phyloP scores from a whole-genome alignment of 129 eudicot species.

The Pittosporum tobira region DNA sequence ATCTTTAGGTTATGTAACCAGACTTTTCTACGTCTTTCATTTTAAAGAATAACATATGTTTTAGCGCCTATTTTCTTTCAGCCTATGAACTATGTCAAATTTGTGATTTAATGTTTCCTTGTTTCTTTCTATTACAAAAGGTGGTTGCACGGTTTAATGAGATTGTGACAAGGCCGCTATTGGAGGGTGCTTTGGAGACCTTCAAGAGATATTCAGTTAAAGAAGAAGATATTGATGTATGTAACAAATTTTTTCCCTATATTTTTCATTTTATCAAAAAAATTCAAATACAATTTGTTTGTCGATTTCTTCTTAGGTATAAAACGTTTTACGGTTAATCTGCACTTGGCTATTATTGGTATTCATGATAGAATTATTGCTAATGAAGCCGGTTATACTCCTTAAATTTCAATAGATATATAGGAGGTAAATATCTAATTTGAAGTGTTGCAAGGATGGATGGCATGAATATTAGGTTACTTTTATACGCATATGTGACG shows the following conservation, averaged over 20 bases:
- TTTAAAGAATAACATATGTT: not conserved
- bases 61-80: too few species aligned
- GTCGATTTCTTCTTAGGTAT: not conserved
- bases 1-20: too few species aligned
- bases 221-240: constrained; percentile 86
- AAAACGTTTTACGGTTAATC: too few species aligned
- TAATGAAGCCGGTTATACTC: too few species aligned
- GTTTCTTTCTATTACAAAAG: constrained; percentile 30
- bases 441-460: too few species aligned
- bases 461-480: too few species aligned
- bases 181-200: constrained; percentile 93
- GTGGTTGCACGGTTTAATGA: constrained; percentile 96
- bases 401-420: too few species aligned
- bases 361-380: too few species aligned
- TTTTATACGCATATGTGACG: too few species aligned
- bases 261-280: not conserved
- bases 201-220: constrained; percentile 64
- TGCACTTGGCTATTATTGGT: too few species aligned
- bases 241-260: constrained; percentile 17
- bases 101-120: not conserved
- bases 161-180: constrained; percentile 68
- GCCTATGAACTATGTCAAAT: not conserved
- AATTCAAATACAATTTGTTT: not conserved
- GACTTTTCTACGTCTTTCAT: too few species aligned
- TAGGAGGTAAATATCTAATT: too few species aligned